phyloP scores from a whole-genome alignment of 2,329 filamentous ascomycete genomes.

The Akanthomyces muscarius region DNA sequence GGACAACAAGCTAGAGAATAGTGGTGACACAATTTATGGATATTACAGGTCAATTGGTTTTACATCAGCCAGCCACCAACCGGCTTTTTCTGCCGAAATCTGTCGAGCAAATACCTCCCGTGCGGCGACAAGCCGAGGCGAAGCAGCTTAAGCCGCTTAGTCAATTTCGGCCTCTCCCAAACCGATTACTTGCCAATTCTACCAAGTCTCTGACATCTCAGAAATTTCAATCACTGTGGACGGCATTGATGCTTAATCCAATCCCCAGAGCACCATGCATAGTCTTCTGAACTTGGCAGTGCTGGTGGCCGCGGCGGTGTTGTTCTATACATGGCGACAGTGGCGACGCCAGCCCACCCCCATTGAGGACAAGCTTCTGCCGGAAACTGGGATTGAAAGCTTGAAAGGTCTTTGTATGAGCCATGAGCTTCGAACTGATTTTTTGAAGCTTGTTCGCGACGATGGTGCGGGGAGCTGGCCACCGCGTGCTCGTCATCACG shows the following conservation, averaged over 20 bases:
- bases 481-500: neutral
- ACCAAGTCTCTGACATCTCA: neutral
- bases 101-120: neutral
- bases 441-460: neutral
- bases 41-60: neutral
- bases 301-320: neutral
- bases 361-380: neutral
- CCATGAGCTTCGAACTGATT: neutral
- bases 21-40: neutral
- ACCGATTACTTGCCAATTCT: neutral
- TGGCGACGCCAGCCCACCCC: neutral
- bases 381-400: neutral
- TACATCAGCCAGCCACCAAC: neutral
- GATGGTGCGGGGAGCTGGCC: constrained; percentile 8
- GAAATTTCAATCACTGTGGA: neutral
- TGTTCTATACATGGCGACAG: neutral
- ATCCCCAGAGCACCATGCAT: neutral
- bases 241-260: neutral
- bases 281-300: neutral
- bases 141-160: neutral
- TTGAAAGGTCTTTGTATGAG: neutral
- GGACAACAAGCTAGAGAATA: neutral
- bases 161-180: neutral
- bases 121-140: neutral
- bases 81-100: neutral